phyloP scores from a whole-genome alignment of 345 rosid genomes.

The Hibiscus mutabilis region DNA sequence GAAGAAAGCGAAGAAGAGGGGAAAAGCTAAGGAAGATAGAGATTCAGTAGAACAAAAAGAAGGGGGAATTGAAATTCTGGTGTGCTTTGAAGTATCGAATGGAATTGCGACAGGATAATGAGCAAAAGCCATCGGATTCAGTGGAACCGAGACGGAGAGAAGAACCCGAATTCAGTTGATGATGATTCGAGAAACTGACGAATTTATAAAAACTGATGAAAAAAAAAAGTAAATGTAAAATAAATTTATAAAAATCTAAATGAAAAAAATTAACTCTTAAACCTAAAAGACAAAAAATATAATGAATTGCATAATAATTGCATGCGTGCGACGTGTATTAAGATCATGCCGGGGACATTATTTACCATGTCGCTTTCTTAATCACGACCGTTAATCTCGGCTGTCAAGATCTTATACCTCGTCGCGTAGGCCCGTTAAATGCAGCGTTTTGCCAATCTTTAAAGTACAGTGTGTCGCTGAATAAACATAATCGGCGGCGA shows the following conservation, averaged over 20 bases:
- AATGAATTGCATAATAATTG: too few species aligned
- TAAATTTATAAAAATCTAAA: too few species aligned
- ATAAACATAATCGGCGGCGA: neutral
- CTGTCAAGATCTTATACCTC: neutral
- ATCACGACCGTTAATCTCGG: slow-evolving; percentile 2
- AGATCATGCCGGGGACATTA: neutral
- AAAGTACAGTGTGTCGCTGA: neutral
- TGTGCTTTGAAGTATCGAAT: slow-evolving; percentile 20
- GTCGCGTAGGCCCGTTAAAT: neutral
- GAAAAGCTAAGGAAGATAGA: slow-evolving; percentile 13
- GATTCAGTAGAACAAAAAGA: neutral
- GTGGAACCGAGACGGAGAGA: neutral
- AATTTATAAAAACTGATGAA: too few species aligned
- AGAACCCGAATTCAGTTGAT: neutral
- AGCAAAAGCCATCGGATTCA: slow-evolving; percentile 51
- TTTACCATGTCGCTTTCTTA: neutral
- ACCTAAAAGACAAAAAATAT: neutral
- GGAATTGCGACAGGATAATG: slow-evolving; percentile 50
- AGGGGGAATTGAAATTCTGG: slow-evolving; percentile 19
- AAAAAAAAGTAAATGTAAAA: too few species aligned
- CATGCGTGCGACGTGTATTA: slow-evolving; percentile 8
- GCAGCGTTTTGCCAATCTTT: neutral
- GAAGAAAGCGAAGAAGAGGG: slow-evolving; percentile 21
- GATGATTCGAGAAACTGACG: slow-evolving; percentile 19
- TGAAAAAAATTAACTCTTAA: too few species aligned